Evolutionary conservation across 202 grass and related monocot species (phyloP).

Genomic region (Musa balbisiana): DNA sequence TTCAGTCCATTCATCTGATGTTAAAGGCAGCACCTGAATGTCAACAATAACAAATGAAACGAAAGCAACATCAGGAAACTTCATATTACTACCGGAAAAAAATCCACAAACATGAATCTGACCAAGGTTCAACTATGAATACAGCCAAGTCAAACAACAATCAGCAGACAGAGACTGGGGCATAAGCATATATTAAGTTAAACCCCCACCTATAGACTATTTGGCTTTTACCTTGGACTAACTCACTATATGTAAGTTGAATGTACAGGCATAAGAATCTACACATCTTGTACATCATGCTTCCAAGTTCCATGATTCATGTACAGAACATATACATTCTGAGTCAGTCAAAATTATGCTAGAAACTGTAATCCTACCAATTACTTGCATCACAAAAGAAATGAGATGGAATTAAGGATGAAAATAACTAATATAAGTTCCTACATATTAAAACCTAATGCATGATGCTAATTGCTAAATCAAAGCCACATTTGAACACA

Average conservation of each 20-base stretch:
- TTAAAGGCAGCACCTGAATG: conserved; percentile 76
- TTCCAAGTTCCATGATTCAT: background rate
- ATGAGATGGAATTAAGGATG: background rate
- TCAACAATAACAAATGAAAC: conserved; percentile 4
- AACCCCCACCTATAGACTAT: too few species aligned
- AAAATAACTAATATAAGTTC: background rate
- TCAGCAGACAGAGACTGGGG: background rate
- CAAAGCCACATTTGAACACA: too few species aligned
- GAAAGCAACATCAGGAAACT: conserved; percentile 19
- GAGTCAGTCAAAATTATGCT: background rate
- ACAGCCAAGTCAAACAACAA: background rate
- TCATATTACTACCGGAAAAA: background rate
- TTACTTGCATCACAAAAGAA: background rate
- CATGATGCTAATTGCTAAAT: background rate
- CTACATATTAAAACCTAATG: background rate
- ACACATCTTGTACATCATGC: too few species aligned
- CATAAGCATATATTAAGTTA: background rate
- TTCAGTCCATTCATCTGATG: conserved; percentile 91
- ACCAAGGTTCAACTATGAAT: background rate
- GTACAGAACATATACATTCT: background rate
- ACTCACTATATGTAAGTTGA: background rate
- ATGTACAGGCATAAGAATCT: background rate
- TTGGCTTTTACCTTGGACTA: background rate
- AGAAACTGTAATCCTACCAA: background rate
- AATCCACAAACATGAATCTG: background rate